phyloP scores from a whole-genome alignment of 2,329 filamentous ascomycete species.

The Alternaria atra region DNA sequence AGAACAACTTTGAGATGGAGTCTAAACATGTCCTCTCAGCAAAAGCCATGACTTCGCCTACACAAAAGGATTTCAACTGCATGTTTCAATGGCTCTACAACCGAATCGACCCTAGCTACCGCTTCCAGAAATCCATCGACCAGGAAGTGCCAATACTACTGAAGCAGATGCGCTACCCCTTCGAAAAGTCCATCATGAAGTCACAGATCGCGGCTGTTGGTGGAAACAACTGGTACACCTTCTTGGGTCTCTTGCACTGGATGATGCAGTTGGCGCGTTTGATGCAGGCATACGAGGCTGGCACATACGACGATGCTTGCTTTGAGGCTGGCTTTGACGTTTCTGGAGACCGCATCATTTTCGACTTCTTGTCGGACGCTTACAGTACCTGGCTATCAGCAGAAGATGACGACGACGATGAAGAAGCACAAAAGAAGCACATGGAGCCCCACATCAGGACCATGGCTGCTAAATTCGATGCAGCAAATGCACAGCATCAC shows the following conservation, averaged over 20 bases:
- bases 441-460: slow-evolving; percentile 83
- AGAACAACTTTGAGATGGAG: slow-evolving; percentile 96
- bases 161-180: slow-evolving; percentile 93
- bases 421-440: slow-evolving; percentile 73
- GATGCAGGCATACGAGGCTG: slow-evolving; percentile 81
- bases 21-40: slow-evolving; percentile 94
- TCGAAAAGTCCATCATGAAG: slow-evolving; percentile 94
- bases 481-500: slow-evolving; percentile 82
- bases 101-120: slow-evolving; percentile 91
- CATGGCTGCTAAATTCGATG: slow-evolving; percentile 89
- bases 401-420: slow-evolving; percentile 76
- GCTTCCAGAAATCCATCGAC: slow-evolving; percentile 93
- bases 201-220: slow-evolving; percentile 94
- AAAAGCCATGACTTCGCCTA: slow-evolving; percentile 91
- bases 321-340: slow-evolving; percentile 88
- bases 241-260: slow-evolving; percentile 94
- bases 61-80: slow-evolving; percentile 96
- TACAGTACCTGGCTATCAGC: slow-evolving; percentile 95
- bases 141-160: slow-evolving; percentile 92
- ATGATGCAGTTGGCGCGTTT: slow-evolving; percentile 98
- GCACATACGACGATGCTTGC: slow-evolving; percentile 90
- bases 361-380: slow-evolving; percentile 86
- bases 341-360: slow-evolving; percentile 89
- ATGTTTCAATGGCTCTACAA: slow-evolving; percentile 99
- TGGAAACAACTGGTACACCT: slow-evolving; percentile 96